These are phyloP conservation scores for Solanum chacoense DNA, from an alignment of 305 asterid species.

Conservation along the genomic window DNA sequence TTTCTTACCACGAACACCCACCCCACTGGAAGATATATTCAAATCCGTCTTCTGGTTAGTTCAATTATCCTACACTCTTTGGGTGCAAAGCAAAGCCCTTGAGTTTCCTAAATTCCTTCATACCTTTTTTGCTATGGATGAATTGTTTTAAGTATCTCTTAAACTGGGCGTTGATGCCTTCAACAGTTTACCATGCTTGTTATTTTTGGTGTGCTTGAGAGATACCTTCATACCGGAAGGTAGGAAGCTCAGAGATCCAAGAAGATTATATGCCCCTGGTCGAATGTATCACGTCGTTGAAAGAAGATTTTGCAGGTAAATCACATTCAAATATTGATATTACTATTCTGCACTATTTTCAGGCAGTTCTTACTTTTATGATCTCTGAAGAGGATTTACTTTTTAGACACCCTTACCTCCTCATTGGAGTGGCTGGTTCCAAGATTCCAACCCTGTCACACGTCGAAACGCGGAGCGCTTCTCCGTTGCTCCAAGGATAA, in stretches of 20 bases:
- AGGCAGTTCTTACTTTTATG: not conserved
- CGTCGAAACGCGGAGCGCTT: not conserved
- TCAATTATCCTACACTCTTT: not conserved
- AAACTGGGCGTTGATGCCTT: slow-evolving; percentile 53
- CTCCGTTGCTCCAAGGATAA: not conserved
- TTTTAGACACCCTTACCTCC: not conserved
- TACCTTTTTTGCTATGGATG: slow-evolving; percentile 13
- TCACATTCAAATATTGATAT: not conserved
- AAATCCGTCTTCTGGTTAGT: slow-evolving; percentile 86
- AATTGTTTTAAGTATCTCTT: slow-evolving; percentile 19
- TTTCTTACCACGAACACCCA: slow-evolving; percentile 90
- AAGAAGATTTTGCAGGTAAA: slow-evolving; percentile 85
- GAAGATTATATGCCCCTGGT: slow-evolving; percentile 90
- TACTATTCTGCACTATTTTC: not conserved
- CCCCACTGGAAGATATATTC: slow-evolving; percentile 93
- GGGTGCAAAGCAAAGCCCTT: slow-evolving; percentile 4
- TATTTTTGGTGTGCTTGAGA: slow-evolving; percentile 82
- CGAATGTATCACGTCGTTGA: slow-evolving; percentile 91
- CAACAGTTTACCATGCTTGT: slow-evolving; percentile 93
- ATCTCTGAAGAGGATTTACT: not conserved
- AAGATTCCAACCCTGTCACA: not conserved
- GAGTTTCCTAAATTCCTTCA: not conserved
- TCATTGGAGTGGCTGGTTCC: not conserved
- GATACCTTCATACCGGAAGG: slow-evolving; percentile 92
- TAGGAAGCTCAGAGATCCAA: slow-evolving; percentile 77